phyloP scores from a whole-genome alignment of 2,329 filamentous ascomycete species.

The Aspergillus hiratsukae region DNA sequence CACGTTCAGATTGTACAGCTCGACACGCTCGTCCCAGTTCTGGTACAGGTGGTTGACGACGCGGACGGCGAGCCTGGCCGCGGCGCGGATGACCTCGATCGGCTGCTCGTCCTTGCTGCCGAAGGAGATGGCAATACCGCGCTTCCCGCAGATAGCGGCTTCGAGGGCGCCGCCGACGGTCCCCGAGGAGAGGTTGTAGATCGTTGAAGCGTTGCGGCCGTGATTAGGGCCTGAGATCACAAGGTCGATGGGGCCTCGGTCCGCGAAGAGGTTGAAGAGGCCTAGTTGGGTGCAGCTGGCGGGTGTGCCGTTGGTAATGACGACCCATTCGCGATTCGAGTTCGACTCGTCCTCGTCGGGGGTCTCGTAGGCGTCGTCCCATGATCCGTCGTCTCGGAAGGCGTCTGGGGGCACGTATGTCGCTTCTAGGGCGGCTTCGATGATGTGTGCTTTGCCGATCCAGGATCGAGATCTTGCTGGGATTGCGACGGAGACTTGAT shows the following conservation, averaged over 20 bases:
- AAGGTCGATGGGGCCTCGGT: conserved; percentile 64
- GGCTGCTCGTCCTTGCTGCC: conserved; percentile 79
- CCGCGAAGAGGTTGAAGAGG: conserved; percentile 67
- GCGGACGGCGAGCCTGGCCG: conserved; percentile 64
- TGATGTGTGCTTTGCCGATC: conserved; percentile 95
- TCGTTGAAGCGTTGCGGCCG: conserved; percentile 71
- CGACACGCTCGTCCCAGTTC: conserved; percentile 67
- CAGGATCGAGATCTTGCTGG: conserved; percentile 85
- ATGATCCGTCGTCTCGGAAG: conserved; percentile 50
- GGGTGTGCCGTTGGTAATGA: conserved; percentile 71
- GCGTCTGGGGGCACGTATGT: conserved; percentile 66
- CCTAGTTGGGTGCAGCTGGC: conserved; percentile 74
- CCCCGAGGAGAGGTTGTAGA: conserved; percentile 70
- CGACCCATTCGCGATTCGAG: conserved; percentile 60
- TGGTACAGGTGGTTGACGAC: conserved; percentile 70
- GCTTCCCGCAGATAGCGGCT: conserved; percentile 63
- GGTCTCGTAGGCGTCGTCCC: conserved; percentile 35
- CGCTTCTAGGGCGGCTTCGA: conserved; percentile 76
- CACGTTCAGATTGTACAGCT: conserved; percentile 82
- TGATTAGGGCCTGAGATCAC: conserved; percentile 76
- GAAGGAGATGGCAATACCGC: conserved; percentile 74
- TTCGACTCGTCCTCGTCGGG: conserved; percentile 46
- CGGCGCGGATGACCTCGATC: conserved; percentile 66
- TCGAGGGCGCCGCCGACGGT: conserved; percentile 73
- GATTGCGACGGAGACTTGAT: conserved; percentile 80